These are phyloP conservation scores for Phytophthora pini DNA, from an alignment of 352 stramenopile genomes.

Conservation along the genomic window DNA sequence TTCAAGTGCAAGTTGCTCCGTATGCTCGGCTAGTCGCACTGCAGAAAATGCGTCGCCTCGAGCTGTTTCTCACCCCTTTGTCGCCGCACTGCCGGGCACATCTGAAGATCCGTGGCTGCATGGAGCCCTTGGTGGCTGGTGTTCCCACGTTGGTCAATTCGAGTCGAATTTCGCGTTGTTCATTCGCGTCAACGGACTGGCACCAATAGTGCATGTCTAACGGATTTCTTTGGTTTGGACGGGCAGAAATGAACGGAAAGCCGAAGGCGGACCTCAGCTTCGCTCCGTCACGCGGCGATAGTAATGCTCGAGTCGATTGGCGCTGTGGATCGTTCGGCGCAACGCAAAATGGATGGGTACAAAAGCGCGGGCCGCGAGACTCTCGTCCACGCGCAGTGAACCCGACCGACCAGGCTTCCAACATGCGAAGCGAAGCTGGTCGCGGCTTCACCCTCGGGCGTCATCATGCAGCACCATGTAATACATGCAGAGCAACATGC, in stretches of 20 bases:
- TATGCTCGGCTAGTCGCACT: not conserved
- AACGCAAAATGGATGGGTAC: constrained; percentile 16
- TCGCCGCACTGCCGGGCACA: not conserved
- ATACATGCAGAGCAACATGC: too few relatives aligned
- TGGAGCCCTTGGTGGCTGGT: not conserved
- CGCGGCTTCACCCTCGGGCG: constrained; percentile 10
- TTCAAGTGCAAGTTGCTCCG: constrained; percentile 22
- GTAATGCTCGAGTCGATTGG: constrained; percentile 1
- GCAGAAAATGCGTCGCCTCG: not conserved
- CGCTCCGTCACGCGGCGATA: constrained; percentile 1
- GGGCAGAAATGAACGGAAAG: not conserved
- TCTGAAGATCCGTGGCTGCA: constrained; percentile 6
- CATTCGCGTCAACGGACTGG: constrained; percentile 8
- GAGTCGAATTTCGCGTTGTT: constrained; percentile 5
- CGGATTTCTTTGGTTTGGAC: not conserved
- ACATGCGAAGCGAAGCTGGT: constrained; percentile 19
- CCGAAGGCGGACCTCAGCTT: not conserved
- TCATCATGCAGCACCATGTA: constrained; percentile 10
- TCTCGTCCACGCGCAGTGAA: not conserved
- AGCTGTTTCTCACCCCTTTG: constrained; percentile 3
- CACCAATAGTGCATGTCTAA: not conserved
- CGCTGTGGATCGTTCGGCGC: constrained; percentile 10
- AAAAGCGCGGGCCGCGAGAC: constrained; percentile 1
- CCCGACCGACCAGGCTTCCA: constrained; percentile 12
- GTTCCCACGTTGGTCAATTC: not conserved